Base-by-base conservation (phyloP, 2,329 filamentous ascomycete species). In the Exophiala aquamarina region DNA sequence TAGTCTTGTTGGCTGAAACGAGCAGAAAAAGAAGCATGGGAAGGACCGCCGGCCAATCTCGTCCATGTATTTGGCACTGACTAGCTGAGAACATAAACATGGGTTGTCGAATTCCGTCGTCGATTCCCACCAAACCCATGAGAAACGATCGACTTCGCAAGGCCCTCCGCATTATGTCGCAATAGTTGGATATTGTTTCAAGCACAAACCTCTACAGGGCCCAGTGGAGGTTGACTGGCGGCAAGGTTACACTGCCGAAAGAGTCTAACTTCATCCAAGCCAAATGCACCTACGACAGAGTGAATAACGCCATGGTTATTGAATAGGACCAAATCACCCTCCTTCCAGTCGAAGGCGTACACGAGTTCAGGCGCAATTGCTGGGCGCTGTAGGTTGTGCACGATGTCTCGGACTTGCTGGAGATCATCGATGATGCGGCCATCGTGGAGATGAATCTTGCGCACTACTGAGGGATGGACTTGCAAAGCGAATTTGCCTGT, bases 191-290 rank as follows among this genome's bases (percentile, higher is more conserved):
- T n/a, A n/a, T n/a, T n/a, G n/a, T n/a, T n/a, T n/a, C n/a, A n/a
- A n/a, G n/a, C n/a, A n/a, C n/a, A n/a, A n/a, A n/a, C n/a, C n/a
- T n/a, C n/a, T n/a, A n/a, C 56, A 7, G 79, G 78, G 0, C 79
- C 81, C 41, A 75, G 60, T 6, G 81, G 81, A 29, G 77, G 64
- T 52, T 76, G 67, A 49, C 77, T 84, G 3, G 78, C 82, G n/a
- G 86, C 86, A 65, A 90, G 73, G 63, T 91, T 90, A 67, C 87
- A 91, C 71, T 91, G 87, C 53, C 86, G 71, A 62, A 91, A 90
- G 50, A 91, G 64, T 35, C 87, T 70, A 23, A 89, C 81, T 70
- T 90, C 86, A n/a, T 86, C 78, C 39, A 83, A 78, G 6, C 76
- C 75, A 66, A 91, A 90, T 1, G 83, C 83, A 1, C 86, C 87